Percentiles rank a stretch among this genome's conserved stretches.
Evolutionary conservation across 140 eudicot species (phyloP).

Genomic region (Anethum foeniculum): DNA sequence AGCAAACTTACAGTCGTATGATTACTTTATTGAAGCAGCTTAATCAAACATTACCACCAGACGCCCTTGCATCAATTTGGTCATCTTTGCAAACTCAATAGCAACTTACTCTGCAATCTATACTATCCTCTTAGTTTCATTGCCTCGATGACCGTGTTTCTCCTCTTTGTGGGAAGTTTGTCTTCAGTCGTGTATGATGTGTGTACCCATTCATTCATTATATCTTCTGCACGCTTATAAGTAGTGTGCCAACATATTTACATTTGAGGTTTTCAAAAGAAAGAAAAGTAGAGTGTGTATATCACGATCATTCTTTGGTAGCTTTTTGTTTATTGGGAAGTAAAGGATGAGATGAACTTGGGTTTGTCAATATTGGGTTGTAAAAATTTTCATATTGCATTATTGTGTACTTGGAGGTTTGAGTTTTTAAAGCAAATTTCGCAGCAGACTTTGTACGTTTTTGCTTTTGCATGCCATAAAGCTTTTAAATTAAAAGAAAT

Average conservation of each 20-base stretch:
- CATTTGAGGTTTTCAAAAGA: background rate
- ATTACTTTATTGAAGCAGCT: conserved; percentile 55
- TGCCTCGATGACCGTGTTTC: background rate
- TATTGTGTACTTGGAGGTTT: background rate
- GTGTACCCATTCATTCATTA: background rate
- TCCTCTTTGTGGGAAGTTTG: background rate
- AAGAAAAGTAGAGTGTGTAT: conserved; percentile 1
- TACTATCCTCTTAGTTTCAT: conserved; percentile 41
- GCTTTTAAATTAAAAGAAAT: too few relatives aligned
- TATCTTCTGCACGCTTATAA: background rate
- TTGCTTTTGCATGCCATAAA: background rate
- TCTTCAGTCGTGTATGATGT: conserved; percentile 19
- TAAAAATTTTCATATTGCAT: background rate
- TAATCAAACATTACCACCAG: conserved; percentile 56
- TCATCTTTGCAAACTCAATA: conserved; percentile 64
- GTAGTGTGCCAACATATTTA: background rate
- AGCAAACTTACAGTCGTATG: conserved; percentile 52
- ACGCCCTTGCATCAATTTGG: conserved; percentile 49
- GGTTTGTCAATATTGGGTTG: background rate
- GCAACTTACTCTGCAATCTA: conserved; percentile 57
- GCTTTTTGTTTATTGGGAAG: background rate
- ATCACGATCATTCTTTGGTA: background rate
- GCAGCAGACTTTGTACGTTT: background rate
- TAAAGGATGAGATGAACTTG: background rate
- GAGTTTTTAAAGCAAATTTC: background rate